Evolutionary conservation across 768 basidiomycete species (phyloP).

Genomic region (Exidia glandulosa): DNA sequence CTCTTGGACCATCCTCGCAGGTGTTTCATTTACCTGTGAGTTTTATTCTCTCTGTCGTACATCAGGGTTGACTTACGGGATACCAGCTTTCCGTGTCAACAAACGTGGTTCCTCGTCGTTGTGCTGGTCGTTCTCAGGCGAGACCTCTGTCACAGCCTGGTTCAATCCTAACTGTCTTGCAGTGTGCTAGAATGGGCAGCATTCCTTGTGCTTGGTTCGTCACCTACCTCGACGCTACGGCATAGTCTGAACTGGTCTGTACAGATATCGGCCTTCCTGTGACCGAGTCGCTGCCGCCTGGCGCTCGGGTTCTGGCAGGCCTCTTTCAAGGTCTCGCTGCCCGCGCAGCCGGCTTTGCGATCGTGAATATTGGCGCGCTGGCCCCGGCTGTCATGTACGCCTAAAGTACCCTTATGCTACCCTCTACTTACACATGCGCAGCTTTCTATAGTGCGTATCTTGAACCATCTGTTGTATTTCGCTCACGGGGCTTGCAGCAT

Average conservation of each 20-base stretch:
- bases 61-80: neutral
- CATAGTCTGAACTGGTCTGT: neutral
- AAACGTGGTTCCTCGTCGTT: constrained; percentile 81
- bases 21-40: constrained; percentile 68
- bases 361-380: constrained; percentile 56
- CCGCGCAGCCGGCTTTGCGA: constrained; percentile 79
- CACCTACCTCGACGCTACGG: neutral
- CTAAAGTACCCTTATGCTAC: neutral
- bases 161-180: neutral
- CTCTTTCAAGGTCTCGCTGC: constrained; percentile 67
- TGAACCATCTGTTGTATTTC: constrained; percentile 1
- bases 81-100: constrained; percentile 65
- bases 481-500: neutral
- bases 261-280: constrained; percentile 64
- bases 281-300: constrained; percentile 57
- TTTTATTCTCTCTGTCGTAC: too few species aligned
- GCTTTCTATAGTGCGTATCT: constrained; percentile 66
- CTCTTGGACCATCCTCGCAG: constrained; percentile 87
- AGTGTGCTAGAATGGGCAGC: constrained; percentile 60
- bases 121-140: constrained; percentile 63
- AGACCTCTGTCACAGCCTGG: constrained; percentile 12
- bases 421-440: constrained; percentile 16
- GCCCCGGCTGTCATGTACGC: constrained; percentile 84
- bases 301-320: constrained; percentile 59
- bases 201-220: constrained; percentile 55